Evolutionary conservation across 306 rosid species (phyloP).

Genomic region (Castanopsis chinensis): DNA sequence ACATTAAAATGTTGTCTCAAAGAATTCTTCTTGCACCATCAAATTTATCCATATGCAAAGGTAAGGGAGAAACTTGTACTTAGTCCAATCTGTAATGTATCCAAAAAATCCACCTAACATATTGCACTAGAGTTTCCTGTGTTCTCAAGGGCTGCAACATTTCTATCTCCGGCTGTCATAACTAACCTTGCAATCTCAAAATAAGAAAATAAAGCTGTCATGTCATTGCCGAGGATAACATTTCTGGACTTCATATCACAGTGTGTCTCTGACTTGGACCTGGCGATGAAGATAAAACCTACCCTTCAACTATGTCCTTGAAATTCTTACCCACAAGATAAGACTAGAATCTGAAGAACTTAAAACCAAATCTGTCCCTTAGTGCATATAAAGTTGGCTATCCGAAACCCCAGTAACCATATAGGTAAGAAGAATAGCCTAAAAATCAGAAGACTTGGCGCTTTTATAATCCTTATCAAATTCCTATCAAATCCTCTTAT

Average conservation of each 20-base stretch:
- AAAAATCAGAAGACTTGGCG: conserved; percentile 64
- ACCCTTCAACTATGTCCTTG: conserved; percentile 67
- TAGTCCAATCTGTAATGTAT: conserved; percentile 38
- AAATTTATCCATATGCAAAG: too few relatives aligned
- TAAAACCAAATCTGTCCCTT: conserved; percentile 24
- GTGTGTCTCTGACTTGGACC: conserved; percentile 61
- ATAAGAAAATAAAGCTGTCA: conserved; percentile 73
- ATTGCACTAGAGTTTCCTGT: conserved; percentile 54
- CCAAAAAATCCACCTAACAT: conserved; percentile 53
- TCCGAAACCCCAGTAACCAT: conserved; percentile 73
- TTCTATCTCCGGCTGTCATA: conserved; percentile 45
- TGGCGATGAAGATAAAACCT: conserved; percentile 76
- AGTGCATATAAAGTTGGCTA: conserved; percentile 44
- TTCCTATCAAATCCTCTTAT: too few relatives aligned
- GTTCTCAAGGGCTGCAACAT: conserved; percentile 36
- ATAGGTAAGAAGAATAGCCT: conserved; percentile 65
- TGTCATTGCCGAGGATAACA: conserved; percentile 60
- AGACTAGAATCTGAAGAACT: conserved; percentile 51
- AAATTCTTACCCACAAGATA: conserved; percentile 61
- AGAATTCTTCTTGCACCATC: too few relatives aligned
- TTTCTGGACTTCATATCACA: conserved; percentile 67
- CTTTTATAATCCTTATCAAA: conserved; percentile 48
- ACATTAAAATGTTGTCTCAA: too few relatives aligned
- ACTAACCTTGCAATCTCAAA: conserved; percentile 59
- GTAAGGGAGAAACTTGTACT: too few relatives aligned